Percentiles rank a stretch among this genome's conserved stretches.
Evolutionary conservation across 345 rosid genomes (phyloP).

Genomic region (Brassica cretica): DNA sequence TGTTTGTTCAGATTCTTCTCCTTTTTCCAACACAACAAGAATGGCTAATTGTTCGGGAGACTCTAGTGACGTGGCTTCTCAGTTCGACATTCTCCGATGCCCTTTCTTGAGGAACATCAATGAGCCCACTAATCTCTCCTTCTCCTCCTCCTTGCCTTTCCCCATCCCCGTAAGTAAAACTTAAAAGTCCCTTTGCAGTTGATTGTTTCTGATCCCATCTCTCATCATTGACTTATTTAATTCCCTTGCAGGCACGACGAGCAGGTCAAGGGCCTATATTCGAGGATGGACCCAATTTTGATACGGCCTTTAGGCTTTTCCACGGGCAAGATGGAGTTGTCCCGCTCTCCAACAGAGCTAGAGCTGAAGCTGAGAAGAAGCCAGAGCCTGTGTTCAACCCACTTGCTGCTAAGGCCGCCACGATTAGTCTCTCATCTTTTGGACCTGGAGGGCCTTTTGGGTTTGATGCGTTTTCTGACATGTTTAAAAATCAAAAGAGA

Average conservation of each 20-base stretch:
- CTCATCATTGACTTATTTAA: neutral
- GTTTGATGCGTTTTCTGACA: conserved; percentile 72
- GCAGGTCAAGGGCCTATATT: conserved; percentile 86
- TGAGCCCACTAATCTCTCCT: conserved; percentile 89
- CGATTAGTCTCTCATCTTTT: conserved; percentile 91
- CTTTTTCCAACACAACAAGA: conserved; percentile 14
- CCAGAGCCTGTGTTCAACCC: conserved; percentile 64
- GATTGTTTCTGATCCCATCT: neutral
- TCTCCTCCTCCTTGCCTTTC: conserved; percentile 62
- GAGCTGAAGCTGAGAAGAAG: conserved; percentile 42
- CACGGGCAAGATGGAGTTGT: conserved; percentile 96
- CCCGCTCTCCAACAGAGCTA: conserved; percentile 68
- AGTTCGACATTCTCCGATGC: conserved; percentile 62
- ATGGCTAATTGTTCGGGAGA: conserved; percentile 66
- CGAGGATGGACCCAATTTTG: conserved; percentile 98
- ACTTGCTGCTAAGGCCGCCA: conserved; percentile 92
- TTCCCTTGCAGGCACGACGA: conserved; percentile 47
- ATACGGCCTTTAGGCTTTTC: conserved; percentile 85
- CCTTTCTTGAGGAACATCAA: conserved; percentile 97
- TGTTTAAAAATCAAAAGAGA: conserved; percentile 59
- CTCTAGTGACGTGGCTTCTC: conserved; percentile 51
- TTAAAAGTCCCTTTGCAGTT: neutral
- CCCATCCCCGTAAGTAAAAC: conserved; percentile 67
- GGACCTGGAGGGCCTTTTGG: conserved; percentile 85
- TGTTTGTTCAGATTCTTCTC: conserved; percentile 30